phyloP scores from a whole-genome alignment of 805 yeast genomes.

The Yarrowia yakushimensis region DNA sequence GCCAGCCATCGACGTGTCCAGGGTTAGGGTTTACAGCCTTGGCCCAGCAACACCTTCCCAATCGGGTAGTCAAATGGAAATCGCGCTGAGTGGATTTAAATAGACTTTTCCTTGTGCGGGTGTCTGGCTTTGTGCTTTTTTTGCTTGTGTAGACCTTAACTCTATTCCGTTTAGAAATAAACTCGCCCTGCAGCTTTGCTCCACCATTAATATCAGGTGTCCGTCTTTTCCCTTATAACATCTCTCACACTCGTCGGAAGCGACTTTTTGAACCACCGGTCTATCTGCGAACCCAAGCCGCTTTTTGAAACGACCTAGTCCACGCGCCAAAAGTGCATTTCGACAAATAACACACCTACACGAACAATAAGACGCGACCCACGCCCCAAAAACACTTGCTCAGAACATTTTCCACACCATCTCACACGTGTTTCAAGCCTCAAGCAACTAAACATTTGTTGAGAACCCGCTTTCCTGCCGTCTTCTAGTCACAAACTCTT shows the following conservation, averaged over 20 bases:
- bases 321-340: no score
- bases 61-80: constrained; percentile 11
- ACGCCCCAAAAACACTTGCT: no score
- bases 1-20: constrained; percentile 11
- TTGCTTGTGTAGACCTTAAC: background rate
- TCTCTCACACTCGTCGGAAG: background rate
- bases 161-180: background rate
- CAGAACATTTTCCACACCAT: no score
- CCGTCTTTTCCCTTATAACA: constrained; percentile 14
- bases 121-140: background rate
- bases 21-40: background rate
- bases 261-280: background rate
- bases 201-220: constrained; percentile 15
- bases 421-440: no score
- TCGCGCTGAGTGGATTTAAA: constrained; percentile 16
- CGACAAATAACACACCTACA: no score
- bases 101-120: constrained; percentile 3
- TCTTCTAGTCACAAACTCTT: no score
- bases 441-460: no score
- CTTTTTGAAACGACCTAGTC: background rate
- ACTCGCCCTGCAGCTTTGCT: constrained; percentile 17
- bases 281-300: background rate
- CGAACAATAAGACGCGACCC: no score
- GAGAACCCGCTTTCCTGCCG: no score
- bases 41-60: background rate